Evolutionary conservation across 108 stramenopile species (phyloP).

Genomic region (Schizochytrium sp.): DNA sequence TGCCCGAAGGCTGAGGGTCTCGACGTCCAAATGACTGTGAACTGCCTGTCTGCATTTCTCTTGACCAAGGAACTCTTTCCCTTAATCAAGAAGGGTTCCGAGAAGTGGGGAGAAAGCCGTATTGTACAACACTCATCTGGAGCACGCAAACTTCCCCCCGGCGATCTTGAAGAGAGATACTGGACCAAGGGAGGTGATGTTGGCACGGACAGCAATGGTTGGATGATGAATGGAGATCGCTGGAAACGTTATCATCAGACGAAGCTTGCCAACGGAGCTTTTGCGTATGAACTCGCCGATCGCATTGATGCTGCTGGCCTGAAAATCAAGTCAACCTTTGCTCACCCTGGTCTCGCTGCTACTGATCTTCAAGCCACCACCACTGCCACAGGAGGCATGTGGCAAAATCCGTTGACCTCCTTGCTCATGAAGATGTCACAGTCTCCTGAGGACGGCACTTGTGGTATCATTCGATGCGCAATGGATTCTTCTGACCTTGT

Average conservation of each 20-base stretch:
- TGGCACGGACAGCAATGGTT: conserved; percentile 57
- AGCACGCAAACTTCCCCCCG: conserved; percentile 62
- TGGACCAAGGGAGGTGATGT: conserved; percentile 66
- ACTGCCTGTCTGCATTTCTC: conserved; percentile 78
- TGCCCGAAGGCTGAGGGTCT: conserved; percentile 77
- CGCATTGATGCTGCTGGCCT: conserved; percentile 65
- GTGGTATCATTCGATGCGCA: too few relatives aligned
- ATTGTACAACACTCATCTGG: conserved; percentile 72
- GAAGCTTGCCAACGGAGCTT: conserved; percentile 79
- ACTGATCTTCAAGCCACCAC: background rate
- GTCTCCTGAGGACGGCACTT: too few relatives aligned
- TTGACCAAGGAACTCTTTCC: conserved; percentile 76
- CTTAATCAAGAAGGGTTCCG: conserved; percentile 68
- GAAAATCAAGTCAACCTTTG: conserved; percentile 65
- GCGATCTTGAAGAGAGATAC: conserved; percentile 71
- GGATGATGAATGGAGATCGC: conserved; percentile 71
- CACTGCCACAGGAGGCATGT: too few relatives aligned
- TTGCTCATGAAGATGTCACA: too few relatives aligned
- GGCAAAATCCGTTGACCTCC: too few relatives aligned
- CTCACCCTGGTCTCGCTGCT: conserved; percentile 61
- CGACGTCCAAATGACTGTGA: conserved; percentile 79
- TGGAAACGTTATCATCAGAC: conserved; percentile 62
- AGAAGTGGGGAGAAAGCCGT: conserved; percentile 71
- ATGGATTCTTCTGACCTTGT: too few relatives aligned
- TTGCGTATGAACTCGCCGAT: conserved; percentile 74